Base-by-base conservation (phyloP, 805 yeast genomes). In the Blastobotrys mokoenaii region DNA sequence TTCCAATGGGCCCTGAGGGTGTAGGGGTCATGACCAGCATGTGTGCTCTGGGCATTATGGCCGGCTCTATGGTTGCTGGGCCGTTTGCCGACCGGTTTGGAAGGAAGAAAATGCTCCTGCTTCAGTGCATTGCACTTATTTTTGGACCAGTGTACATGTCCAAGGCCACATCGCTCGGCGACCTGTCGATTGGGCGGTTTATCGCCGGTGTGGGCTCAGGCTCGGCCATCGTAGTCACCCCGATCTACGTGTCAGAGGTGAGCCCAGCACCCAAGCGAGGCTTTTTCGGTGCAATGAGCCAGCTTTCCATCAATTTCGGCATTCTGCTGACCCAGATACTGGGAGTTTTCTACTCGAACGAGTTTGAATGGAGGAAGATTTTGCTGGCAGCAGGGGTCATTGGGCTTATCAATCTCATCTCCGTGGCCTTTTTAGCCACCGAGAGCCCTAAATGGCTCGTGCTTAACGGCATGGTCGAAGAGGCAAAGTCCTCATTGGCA, bases 401-500 rank as follows among this genome's bases (percentile, higher is more conserved):
- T 25, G 84, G 84, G 1, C 40, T 69, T 0, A 7, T 71, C 0
- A 77, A 80, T 54, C 62, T 80, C 2, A 32, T 72, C 0, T 61
- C 71, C 1, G 56, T 69, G 36, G 51, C 69, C 7, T 43, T 51
- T 2, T 49, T 71, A 9, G 66, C 69, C 38, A 76, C 74, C 14
- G 97, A 89, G 61, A 79, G 90, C 4, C 97, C 97, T 6, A 76
- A 82, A 63, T 90, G 96, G 96, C 66, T 88, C 27, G 68, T 70
- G 3, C 58, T 66, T 25, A 69, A 72, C 16, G 80, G 83, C 2
- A 48, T 60, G 27, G 61, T 66, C 37, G 57, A 62, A 11, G 66
- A 71, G 46, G 82, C 79, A 38, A 60, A 63, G 59, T 51, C 48
- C 4, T 61, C 65, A 1, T 54, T 74, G 25, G 49, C 49, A 7